phyloP scores from a whole-genome alignment of 192 early-diverging fungal genomes.

The Linnemannia elongata region DNA sequence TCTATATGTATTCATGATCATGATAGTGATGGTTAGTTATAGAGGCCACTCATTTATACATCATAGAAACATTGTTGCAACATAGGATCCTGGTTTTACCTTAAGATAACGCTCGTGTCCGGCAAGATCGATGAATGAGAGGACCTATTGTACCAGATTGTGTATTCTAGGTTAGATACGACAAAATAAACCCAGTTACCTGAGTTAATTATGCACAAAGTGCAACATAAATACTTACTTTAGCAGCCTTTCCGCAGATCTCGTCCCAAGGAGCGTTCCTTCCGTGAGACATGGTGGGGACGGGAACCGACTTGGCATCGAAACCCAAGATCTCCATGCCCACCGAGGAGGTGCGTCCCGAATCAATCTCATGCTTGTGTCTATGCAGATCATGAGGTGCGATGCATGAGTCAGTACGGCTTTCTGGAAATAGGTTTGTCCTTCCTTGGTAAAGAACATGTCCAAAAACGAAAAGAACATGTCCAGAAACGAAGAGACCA shows the following conservation, averaged over 20 bases:
- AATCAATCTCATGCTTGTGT: conserved; percentile 93
- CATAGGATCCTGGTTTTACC: conserved; percentile 18
- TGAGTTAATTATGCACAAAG: not conserved
- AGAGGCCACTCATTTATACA: not conserved
- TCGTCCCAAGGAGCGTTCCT: conserved; percentile 87
- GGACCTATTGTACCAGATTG: conserved; percentile 13
- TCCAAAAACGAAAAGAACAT: not conserved
- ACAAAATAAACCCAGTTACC: not conserved
- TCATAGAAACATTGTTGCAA: not conserved
- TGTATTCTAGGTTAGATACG: not conserved
- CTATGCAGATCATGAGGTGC: conserved; percentile 16
- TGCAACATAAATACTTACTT: conserved; percentile 63
- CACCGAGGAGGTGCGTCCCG: conserved; percentile 90
- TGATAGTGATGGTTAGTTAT: not conserved
- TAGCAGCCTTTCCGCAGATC: conserved; percentile 80
- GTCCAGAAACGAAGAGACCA: not conserved
- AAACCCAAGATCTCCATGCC: conserved; percentile 94
- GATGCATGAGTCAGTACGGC: not conserved
- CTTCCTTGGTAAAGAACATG: not conserved
- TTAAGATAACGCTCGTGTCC: conserved; percentile 97
- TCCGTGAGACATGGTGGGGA: conserved; percentile 66
- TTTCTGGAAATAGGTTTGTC: too few relatives aligned
- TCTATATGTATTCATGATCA: conserved; percentile 47
- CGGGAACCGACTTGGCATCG: conserved; percentile 72
- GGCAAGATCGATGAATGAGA: conserved; percentile 79